phyloP scores from a whole-genome alignment of 1,284 basidiomycete species.

The Trichosporon sp. region DNA sequence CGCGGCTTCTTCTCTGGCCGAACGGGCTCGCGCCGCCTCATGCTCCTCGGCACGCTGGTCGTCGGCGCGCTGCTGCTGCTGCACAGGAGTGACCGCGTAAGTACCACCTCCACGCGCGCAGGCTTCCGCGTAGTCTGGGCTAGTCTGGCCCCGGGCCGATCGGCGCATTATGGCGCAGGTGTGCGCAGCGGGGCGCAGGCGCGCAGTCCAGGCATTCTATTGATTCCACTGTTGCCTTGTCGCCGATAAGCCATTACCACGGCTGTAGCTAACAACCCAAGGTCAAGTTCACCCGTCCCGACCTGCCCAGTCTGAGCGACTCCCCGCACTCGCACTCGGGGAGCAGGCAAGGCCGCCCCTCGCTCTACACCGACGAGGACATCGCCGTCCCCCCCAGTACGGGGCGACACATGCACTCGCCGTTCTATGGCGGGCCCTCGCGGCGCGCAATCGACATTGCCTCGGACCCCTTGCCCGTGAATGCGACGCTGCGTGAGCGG shows the following conservation, averaged over 20 bases:
- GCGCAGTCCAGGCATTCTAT: no score
- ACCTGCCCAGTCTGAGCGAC: background rate
- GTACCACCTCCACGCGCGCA: background rate
- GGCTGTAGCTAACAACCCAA: background rate
- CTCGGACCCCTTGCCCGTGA: conserved; percentile 53
- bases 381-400: background rate
- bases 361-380: background rate
- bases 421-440: conserved; percentile 28
- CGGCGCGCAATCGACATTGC: conserved; percentile 49
- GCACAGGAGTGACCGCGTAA: background rate
- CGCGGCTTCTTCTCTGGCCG: background rate
- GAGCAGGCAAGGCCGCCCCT: background rate
- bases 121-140: background rate
- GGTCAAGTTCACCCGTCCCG: background rate
- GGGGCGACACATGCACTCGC: conserved; percentile 23
- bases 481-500: conserved; percentile 53
- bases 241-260: background rate
- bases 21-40: background rate
- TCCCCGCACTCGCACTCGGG: conserved; percentile 10
- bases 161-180: no score
- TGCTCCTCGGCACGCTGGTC: background rate
- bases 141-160: background rate
- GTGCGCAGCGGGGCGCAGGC: no score
- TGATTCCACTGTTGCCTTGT: background rate
- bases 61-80: background rate